These are phyloP conservation scores for Opeltia flavorubescens DNA, from an alignment of 495 filamentous ascomycete species.

Conservation along the genomic window DNA sequence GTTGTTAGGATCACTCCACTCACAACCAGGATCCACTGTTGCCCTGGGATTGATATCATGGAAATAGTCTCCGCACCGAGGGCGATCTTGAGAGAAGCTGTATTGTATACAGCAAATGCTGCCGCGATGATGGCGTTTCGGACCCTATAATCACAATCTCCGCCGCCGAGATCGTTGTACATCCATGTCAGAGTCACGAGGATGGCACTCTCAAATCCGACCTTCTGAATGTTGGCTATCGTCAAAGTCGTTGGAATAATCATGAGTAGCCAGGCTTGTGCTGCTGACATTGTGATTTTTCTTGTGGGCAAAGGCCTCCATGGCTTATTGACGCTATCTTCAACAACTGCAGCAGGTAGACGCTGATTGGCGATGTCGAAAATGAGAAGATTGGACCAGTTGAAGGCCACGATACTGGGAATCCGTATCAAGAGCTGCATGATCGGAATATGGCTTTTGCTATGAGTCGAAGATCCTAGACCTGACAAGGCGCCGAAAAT, in stretches of 20 bases:
- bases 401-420: too few relatives aligned
- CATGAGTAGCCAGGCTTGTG: conserved; percentile 8
- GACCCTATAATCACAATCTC: conserved; percentile 9
- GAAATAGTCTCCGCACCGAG: background rate
- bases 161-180: conserved; percentile 25
- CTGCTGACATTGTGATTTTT: conserved; percentile 11
- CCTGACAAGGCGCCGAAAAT: conserved; percentile 17
- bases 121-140: conserved; percentile 21
- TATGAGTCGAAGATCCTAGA: too few relatives aligned
- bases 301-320: conserved; percentile 23
- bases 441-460: too few relatives aligned
- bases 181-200: conserved; percentile 19
- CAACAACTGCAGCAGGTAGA: conserved; percentile 12
- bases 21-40: conserved; percentile 25
- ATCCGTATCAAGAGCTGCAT: too few relatives aligned
- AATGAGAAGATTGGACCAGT: conserved; percentile 22
- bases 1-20: conserved; percentile 29
- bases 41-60: background rate
- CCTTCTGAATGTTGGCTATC: conserved; percentile 8
- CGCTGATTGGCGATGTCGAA: conserved; percentile 25
- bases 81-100: conserved; percentile 18
- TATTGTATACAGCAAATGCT: conserved; percentile 17
- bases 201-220: conserved; percentile 9
- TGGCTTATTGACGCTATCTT: conserved; percentile 25
- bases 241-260: conserved; percentile 4